A percentile compares a stretch with the other conserved stretches of the same genome.
Evolutionary conservation across 2,329 filamentous ascomycete genomes (phyloP).

Genomic region (Parastagonospora nodorum): DNA sequence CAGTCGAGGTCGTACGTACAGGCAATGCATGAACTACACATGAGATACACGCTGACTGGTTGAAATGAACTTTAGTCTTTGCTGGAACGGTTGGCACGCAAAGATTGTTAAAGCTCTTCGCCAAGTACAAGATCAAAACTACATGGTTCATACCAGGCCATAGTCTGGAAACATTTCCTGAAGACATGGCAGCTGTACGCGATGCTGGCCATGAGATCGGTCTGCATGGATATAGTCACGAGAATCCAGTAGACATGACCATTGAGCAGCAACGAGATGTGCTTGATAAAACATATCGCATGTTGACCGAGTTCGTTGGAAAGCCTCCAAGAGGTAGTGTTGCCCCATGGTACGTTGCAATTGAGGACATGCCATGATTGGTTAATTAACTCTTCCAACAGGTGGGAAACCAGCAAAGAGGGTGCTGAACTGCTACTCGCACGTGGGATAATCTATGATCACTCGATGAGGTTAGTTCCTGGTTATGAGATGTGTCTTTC

Average conservation of each 20-base stretch:
- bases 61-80: constrained; percentile 51
- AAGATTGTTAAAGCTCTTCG: constrained; percentile 71
- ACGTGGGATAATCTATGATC: constrained; percentile 73
- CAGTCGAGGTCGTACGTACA: constrained; percentile 57
- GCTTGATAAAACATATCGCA: constrained; percentile 74
- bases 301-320: constrained; percentile 70
- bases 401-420: constrained; percentile 72
- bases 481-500: too few species aligned
- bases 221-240: constrained; percentile 71
- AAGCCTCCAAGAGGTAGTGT: constrained; percentile 75
- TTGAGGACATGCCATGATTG: not conserved
- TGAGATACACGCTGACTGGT: too few species aligned
- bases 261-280: constrained; percentile 75
- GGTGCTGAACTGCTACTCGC: constrained; percentile 66
- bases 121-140: constrained; percentile 73
- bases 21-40: too few species aligned
- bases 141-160: constrained; percentile 68
- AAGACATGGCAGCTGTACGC: constrained; percentile 62
- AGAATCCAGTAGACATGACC: constrained; percentile 72
- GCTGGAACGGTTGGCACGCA: constrained; percentile 71
- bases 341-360: constrained; percentile 62
- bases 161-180: constrained; percentile 68
- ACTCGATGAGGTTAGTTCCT: constrained; percentile 57
- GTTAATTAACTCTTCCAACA: constrained; percentile 44
- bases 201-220: constrained; percentile 69